Conservation (phyloP, 257 asterid species). For the Scutellaria barbata region DNA sequence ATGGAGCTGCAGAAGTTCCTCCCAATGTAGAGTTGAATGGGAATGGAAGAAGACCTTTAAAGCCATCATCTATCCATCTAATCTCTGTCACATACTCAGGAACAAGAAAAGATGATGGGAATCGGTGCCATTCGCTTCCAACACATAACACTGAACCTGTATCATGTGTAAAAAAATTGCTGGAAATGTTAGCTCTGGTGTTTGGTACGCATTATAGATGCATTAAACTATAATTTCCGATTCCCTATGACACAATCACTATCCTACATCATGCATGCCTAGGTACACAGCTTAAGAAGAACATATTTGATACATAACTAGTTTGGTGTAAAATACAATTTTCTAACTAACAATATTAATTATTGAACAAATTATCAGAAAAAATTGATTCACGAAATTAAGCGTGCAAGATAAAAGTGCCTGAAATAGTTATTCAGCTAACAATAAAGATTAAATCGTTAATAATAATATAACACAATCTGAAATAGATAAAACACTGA, state of each 20-base stretch:
- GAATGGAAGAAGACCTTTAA: conserved; percentile 92
- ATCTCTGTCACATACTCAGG: conserved; percentile 82
- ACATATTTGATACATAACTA: not conserved
- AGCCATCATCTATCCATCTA: conserved; percentile 97
- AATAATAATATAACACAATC: too few species aligned
- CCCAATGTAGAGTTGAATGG: conserved; percentile 91
- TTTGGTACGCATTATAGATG: not conserved
- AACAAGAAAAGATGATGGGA: conserved; percentile 89
- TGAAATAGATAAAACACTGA: too few species aligned
- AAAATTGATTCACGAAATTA: too few species aligned
- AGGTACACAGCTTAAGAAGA: not conserved
- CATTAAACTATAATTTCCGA: too few species aligned
- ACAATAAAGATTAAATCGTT: too few species aligned
- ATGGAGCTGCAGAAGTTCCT: conserved; percentile 91
- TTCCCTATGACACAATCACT: not conserved
- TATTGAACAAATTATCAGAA: too few species aligned
- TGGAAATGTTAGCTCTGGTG: not conserved
- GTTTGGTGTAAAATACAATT: not conserved
- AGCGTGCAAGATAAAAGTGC: too few species aligned
- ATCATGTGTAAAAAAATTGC: conserved; percentile 16
- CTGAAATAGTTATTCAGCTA: too few species aligned
- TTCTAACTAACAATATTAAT: too few species aligned
- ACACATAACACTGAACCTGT: conserved; percentile 82
- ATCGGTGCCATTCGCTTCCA: conserved; percentile 99
- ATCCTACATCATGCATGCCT: not conserved